phyloP scores from a whole-genome alignment of 345 rosid genomes.

The Salix arbutifolia region DNA sequence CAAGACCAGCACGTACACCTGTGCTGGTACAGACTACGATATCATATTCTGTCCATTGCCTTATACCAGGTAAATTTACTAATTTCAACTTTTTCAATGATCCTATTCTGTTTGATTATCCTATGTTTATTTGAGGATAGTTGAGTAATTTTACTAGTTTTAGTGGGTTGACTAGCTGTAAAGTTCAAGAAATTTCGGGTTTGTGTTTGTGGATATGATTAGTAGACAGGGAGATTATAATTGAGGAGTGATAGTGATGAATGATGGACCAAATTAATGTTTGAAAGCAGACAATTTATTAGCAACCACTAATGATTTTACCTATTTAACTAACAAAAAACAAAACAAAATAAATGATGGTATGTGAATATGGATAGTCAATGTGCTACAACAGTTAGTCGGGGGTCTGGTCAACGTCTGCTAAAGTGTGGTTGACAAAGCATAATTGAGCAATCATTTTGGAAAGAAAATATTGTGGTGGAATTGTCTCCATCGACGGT shows the following conservation, averaged over 20 bases:
- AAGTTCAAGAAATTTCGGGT: background rate
- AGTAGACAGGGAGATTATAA: background rate
- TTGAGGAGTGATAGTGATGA: conserved; percentile 5
- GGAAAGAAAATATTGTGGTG: too few species aligned
- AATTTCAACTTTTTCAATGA: background rate
- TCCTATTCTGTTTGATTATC: background rate
- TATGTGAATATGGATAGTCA: too few species aligned
- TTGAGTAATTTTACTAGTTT: background rate
- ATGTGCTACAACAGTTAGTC: too few species aligned
- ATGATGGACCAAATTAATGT: background rate
- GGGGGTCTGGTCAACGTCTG: too few species aligned
- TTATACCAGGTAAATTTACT: conserved; percentile 58
- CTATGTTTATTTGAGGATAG: background rate
- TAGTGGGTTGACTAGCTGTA: background rate
- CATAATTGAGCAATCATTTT: too few species aligned
- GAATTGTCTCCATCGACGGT: too few species aligned
- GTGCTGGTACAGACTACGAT: conserved; percentile 57
- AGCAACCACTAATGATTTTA: background rate
- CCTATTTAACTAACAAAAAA: background rate
- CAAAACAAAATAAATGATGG: too few species aligned
- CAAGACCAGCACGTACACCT: conserved; percentile 80
- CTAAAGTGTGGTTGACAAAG: too few species aligned
- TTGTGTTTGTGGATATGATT: background rate
- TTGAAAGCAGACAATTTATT: background rate
- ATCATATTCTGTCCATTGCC: conserved; percentile 89